A percentile compares a stretch with the other conserved stretches of the same genome.
Conservation (phyloP, 108 stramenopile species). For the Skeletonema menzelii region DNA sequence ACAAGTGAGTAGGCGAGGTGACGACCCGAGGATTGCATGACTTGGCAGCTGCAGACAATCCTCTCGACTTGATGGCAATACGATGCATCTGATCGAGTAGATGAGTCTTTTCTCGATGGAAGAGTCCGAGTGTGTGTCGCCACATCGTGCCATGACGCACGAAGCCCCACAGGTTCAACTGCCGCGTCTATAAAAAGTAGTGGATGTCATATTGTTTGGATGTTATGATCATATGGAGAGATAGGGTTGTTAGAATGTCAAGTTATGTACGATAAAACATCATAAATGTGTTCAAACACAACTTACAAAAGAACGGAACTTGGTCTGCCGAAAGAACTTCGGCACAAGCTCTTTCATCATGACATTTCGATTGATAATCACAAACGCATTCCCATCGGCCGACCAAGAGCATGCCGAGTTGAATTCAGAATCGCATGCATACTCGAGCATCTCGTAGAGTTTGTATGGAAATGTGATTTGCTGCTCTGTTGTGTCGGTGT, state of each 20-base stretch:
- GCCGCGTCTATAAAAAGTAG: not conserved
- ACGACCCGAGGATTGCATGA: not conserved
- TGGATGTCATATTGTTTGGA: not conserved
- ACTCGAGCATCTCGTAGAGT: conserved; percentile 2
- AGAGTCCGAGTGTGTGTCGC: not conserved
- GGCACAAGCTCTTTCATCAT: conserved; percentile 5
- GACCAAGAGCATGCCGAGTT: not conserved
- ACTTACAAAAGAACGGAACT: conserved; percentile 7
- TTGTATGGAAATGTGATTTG: not conserved
- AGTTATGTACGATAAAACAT: no score
- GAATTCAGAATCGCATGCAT: not conserved
- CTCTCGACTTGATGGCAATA: not conserved
- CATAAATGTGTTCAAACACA: not conserved
- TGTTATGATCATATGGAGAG: not conserved
- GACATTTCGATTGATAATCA: not conserved
- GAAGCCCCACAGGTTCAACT: conserved; percentile 10
- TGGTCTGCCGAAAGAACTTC: conserved; percentile 6
- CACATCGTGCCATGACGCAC: not conserved
- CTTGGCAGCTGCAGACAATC: not conserved
- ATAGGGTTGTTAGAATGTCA: no score
- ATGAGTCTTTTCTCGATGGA: not conserved
- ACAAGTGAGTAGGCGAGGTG: no score
- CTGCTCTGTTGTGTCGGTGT: not conserved
- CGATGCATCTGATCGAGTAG: not conserved
- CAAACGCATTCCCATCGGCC: not conserved